Evolutionary conservation across 352 stramenopile species (phyloP), one percentile per base, ranked within the genome.

Genomic region (Pythium folliculosum): DNA sequence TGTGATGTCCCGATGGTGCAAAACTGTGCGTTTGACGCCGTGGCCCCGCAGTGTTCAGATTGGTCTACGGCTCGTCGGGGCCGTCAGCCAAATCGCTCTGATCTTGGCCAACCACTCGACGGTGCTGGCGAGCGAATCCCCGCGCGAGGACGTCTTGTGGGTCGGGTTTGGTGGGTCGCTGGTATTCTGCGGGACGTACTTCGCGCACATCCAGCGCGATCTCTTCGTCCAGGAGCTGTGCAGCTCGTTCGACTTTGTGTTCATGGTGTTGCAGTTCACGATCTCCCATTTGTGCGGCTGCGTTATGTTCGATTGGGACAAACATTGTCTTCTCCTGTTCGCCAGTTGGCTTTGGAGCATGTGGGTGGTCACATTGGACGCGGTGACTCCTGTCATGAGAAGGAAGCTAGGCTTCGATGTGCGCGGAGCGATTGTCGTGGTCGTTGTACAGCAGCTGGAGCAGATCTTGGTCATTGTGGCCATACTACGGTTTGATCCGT

Each of bases 331-430:
- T 5, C 19, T 43, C 3, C 16, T 65, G 7, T 2, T 55, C 7
- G 30, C 58, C 2, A 65, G 58, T 30, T 65, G 58, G 47, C 13
- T 65, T 7, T 65, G 58, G 58, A 59, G 30, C 5, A 32, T 63
- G n/a, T 72, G 69, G 69, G 35, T 71, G 10, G 56, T 75, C 22
- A 67, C 50, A 2, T 17, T 75, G 25, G 44, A 51, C 13, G 17
- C 44, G 19, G 44, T 51, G 44, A 51, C 44, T 5, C 44, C 44
- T 13, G 12, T 51, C 17, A 51, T 51, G 44, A 51, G 21, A 12
- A 22, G 17, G n/a, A 51, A 51, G 21, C 44, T 51, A 12, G 44
- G 44, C 1, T 51, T 27, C 13, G 21, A 51, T 13, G 17, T 27
- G 3, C 44, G 44, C 17, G 44, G 44, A 2, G 44, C 44, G 17